A percentile compares a stretch with the other conserved stretches of the same genome.
phyloP scores from a whole-genome alignment of 139 green algal genomes.

The Monoraphidium neglectum region DNA sequence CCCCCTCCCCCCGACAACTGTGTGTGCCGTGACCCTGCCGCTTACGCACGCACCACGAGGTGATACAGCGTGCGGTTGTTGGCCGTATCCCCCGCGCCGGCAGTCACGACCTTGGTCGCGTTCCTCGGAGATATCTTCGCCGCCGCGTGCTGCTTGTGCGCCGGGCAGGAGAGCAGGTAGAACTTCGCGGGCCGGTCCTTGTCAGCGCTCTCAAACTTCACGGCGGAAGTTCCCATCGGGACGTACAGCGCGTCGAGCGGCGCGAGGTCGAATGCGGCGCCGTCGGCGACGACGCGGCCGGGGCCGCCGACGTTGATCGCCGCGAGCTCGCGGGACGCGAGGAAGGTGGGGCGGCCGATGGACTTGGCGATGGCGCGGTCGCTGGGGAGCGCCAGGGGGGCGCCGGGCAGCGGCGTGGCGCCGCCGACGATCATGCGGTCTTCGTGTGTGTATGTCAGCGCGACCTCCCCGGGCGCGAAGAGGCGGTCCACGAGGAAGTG shows the following conservation, averaged over 20 bases:
- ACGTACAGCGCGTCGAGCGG: not conserved
- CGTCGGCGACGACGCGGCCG: not conserved
- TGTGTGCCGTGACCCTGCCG: no score
- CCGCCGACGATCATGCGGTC: conserved; percentile 1
- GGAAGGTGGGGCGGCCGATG: not conserved
- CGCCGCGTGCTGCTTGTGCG: not conserved
- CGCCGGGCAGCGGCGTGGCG: not conserved
- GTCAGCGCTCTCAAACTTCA: not conserved
- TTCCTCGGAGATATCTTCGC: not conserved
- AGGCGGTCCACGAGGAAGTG: not conserved
- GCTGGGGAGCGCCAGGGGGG: not conserved
- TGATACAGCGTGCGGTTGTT: not conserved
- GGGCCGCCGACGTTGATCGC: not conserved
- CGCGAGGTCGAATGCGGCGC: not conserved
- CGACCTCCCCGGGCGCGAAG: not conserved
- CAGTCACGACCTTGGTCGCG: not conserved
- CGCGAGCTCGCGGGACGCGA: not conserved
- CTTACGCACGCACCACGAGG: not conserved
- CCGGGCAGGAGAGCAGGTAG: not conserved
- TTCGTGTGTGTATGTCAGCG: not conserved
- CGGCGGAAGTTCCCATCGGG: not conserved
- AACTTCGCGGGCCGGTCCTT: not conserved
- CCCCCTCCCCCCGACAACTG: no score
- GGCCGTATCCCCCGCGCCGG: not conserved
- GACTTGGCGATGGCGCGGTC: not conserved